Base-by-base conservation (phyloP, 495 filamentous ascomycete genomes). In the Apodospora peruviana region DNA sequence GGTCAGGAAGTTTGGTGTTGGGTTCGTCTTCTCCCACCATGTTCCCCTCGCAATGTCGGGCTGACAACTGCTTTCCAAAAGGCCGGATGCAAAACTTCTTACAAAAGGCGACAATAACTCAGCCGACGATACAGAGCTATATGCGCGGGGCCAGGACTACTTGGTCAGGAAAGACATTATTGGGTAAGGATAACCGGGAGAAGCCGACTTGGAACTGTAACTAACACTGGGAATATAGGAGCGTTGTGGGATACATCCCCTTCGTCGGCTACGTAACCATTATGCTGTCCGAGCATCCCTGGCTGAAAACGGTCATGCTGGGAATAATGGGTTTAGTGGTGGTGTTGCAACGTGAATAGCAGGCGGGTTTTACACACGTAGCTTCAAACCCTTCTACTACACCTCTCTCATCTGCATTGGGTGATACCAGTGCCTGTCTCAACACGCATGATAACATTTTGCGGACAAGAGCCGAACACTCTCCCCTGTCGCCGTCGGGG, bases 101-200 rank as follows among this genome's bases (percentile, higher is more conserved):
- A 99, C 93, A n/a, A 99, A 97, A 70, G 93, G 93, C 45, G 93
- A 99, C 67, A 97, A 97, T 72, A 99, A 99, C 60, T 65, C 82
- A 9, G 86, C 89, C 2, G 93, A 97, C 63, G 93, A 99, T 66
- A 94, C 88, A 11, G 91, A 96, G 68, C 80, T 99, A 3, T 96
- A 66, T 23, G 89, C 91, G 0, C 69, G 75, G 19, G 87, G 84
- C 11, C 93, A 97, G 68, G 84, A 86, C 59, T 90, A 88, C 58
- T 76, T 99, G 22, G 79, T 86, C 53, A 80, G 94, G 56, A 78
- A 84, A 63, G 91, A 97, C 58, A 91, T 97, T 51, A 90, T 97
- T 41, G 93, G 93, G 56, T 64, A 58, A 5, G 51, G 20, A 40
- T 5, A 8, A 7, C 36, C 23, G 20, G 9, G 1, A 40, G 14